Conservation (phyloP, 257 asterid species). For the Scutellaria minor region DNA sequence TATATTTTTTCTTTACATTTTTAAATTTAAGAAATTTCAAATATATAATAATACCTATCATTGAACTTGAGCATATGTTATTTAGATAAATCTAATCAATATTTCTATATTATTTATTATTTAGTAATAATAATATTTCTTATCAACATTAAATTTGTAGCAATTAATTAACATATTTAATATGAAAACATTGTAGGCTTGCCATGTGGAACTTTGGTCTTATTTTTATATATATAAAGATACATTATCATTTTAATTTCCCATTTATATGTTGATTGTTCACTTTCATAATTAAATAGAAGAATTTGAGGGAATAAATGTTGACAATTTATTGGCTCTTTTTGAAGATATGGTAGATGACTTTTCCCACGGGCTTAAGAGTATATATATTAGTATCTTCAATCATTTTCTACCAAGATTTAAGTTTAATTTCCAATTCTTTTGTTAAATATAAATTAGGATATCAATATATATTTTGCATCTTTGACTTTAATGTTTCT, state of each 20-base stretch:
- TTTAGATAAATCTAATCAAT: no score
- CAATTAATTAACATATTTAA: no score
- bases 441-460: slow-evolving; percentile 28
- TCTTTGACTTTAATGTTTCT: slow-evolving; percentile 41
- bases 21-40: no score
- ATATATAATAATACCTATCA: no score
- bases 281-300: slow-evolving; percentile 25
- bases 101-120: no score
- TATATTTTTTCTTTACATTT: no score
- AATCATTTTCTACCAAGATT: slow-evolving; percentile 51
- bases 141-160: no score
- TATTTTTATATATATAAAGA: no score
- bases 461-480: slow-evolving; percentile 31
- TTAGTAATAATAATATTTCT: no score
- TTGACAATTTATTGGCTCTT: slow-evolving; percentile 35
- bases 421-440: slow-evolving; percentile 35
- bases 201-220: no score
- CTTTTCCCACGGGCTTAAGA: slow-evolving; percentile 5
- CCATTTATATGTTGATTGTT: background rate
- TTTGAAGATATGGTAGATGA: slow-evolving; percentile 33
- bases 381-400: slow-evolving; percentile 20
- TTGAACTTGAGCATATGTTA: no score
- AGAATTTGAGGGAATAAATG: slow-evolving; percentile 35
- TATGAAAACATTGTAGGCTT: no score
- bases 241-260: background rate